Evolutionary conservation across 768 basidiomycete species (phyloP).

Genomic region (Mycena vulgaris): DNA sequence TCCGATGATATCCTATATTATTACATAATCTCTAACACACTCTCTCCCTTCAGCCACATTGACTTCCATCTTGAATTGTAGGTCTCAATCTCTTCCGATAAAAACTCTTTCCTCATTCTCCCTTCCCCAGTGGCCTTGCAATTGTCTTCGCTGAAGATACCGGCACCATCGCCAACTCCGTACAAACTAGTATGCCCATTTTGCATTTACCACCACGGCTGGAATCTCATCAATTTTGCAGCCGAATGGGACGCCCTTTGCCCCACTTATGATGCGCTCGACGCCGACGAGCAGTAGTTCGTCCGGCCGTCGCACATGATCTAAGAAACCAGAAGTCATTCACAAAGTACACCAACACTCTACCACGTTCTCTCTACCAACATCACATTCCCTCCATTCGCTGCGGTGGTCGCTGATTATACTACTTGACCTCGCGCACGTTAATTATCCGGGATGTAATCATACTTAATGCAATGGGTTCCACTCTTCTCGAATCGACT

Average conservation of each 20-base stretch:
- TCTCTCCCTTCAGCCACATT: conserved; percentile 44
- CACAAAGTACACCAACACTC: too few relatives aligned
- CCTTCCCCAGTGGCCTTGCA: conserved; percentile 7
- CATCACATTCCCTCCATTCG: too few relatives aligned
- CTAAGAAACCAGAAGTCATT: too few relatives aligned
- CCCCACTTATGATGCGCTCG: conserved; percentile 43
- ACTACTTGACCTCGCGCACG: too few relatives aligned
- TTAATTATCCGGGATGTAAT: too few relatives aligned
- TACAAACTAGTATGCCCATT: neutral
- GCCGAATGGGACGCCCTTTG: conserved; percentile 47
- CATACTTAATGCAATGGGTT: too few relatives aligned
- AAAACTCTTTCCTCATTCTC: neutral
- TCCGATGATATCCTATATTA: neutral
- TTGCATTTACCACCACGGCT: neutral
- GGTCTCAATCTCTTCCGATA: conserved; percentile 19
- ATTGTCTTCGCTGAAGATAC: conserved; percentile 28
- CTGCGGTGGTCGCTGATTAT: too few relatives aligned
- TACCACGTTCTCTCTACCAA: too few relatives aligned
- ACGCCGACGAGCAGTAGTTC: neutral
- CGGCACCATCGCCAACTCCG: conserved; percentile 8
- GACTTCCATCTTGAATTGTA: conserved; percentile 57
- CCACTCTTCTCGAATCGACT: too few relatives aligned
- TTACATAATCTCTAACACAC: neutral
- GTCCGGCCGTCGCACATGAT: too few relatives aligned
- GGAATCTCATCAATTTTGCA: neutral